Percentiles rank a stretch among this genome's conserved stretches.
Conservation (phyloP, 2,329 filamentous ascomycete genomes). For the Neoarthrinium moseri region DNA sequence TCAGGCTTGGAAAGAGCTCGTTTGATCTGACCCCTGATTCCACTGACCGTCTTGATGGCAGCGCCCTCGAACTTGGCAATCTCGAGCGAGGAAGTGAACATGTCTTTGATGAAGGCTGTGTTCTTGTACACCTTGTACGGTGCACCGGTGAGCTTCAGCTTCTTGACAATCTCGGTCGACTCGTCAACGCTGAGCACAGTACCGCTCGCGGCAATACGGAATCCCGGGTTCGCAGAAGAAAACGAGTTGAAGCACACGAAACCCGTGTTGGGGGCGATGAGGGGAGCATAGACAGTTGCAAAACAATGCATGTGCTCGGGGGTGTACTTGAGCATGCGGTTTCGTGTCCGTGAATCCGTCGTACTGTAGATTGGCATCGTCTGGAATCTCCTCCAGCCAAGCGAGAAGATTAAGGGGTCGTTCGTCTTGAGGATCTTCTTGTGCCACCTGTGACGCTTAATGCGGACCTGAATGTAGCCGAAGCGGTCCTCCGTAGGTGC, state of each 20-base stretch:
- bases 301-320: slow-evolving; percentile 99
- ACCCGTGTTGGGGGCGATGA: slow-evolving; percentile 92
- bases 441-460: slow-evolving; percentile 98
- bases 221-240: slow-evolving; percentile 79
- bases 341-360: slow-evolving; percentile 87
- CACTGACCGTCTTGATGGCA: slow-evolving; percentile 92
- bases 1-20: slow-evolving; percentile 90
- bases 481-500: slow-evolving; percentile 93
- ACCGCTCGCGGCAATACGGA: slow-evolving; percentile 91
- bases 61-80: slow-evolving; percentile 97
- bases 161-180: slow-evolving; percentile 97
- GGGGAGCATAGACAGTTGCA: slow-evolving; percentile 89
- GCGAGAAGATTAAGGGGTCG: slow-evolving; percentile 93
- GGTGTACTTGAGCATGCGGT: slow-evolving; percentile 98
- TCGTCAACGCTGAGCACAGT: slow-evolving; percentile 94
- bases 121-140: slow-evolving; percentile 98
- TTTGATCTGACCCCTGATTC: slow-evolving; percentile 96
- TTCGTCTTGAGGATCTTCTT: slow-evolving; percentile 99
- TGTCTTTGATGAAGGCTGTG: slow-evolving; percentile 76
- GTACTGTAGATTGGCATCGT: slow-evolving; percentile 91
- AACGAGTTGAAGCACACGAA: slow-evolving; percentile 94
- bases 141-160: slow-evolving; percentile 90
- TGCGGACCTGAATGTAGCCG: slow-evolving; percentile 90
- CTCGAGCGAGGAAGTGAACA: slow-evolving; percentile 91
- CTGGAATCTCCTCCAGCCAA: slow-evolving; percentile 96